Percentiles rank a stretch among this genome's conserved stretches.
phyloP scores from a whole-genome alignment of 345 rosid species.

The Gynandropsis gynandra region DNA sequence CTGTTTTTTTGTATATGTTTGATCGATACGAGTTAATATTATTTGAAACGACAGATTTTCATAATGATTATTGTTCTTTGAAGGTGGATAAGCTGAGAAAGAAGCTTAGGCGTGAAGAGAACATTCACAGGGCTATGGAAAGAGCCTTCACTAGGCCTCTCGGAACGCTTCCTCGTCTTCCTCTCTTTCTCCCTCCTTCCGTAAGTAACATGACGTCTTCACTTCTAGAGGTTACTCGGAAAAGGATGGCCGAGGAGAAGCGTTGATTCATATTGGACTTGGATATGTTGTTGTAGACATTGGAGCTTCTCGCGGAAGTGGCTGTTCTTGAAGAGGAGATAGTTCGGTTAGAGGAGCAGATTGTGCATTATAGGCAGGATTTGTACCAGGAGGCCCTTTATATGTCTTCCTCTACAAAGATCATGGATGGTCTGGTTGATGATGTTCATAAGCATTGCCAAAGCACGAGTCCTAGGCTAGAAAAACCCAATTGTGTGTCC shows the following conservation, averaged over 20 bases:
- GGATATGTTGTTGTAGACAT: conserved; percentile 37
- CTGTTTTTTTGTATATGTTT: not conserved
- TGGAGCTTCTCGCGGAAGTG: conserved; percentile 90
- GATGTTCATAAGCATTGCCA: conserved; percentile 20
- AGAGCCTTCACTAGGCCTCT: conserved; percentile 82
- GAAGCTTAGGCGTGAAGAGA: conserved; percentile 78
- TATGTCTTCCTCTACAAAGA: conserved; percentile 51
- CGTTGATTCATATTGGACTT: not conserved
- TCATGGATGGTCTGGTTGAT: conserved; percentile 24
- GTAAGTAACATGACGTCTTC: conserved; percentile 33
- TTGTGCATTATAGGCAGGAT: conserved; percentile 60
- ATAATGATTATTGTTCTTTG: conserved; percentile 3
- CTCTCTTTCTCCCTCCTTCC: conserved; percentile 74
- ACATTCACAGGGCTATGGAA: conserved; percentile 77
- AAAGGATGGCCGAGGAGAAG: not conserved
- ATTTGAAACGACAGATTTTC: not conserved
- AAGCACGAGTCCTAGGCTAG: conserved; percentile 27
- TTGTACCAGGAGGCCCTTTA: conserved; percentile 67
- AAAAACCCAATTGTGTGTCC: conserved; percentile 21
- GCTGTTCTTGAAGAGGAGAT: conserved; percentile 92
- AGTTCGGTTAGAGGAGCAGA: conserved; percentile 72
- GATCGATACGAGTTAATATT: not conserved
- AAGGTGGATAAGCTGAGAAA: conserved; percentile 82
- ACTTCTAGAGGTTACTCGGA: not conserved
- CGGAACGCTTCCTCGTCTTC: conserved; percentile 93